Conservation (phyloP, 805 yeast species). For the Saccharomycopsis microspora region DNA sequence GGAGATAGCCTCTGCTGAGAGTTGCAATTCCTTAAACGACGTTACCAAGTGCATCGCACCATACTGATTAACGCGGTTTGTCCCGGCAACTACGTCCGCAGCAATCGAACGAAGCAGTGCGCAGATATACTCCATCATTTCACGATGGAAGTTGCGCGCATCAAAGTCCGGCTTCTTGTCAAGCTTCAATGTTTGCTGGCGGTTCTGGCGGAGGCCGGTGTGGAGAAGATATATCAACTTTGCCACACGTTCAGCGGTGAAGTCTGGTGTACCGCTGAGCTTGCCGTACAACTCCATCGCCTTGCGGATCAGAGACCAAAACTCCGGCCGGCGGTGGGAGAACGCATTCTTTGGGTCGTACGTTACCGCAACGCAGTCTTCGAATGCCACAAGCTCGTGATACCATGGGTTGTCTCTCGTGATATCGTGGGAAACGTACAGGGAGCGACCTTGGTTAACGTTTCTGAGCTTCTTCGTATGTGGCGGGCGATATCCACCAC, state of each 20-base stretch:
- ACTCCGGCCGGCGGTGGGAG: slow-evolving; percentile 29
- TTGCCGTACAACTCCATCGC: slow-evolving; percentile 41
- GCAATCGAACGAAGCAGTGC: slow-evolving; percentile 41
- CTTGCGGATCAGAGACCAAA: slow-evolving; percentile 41
- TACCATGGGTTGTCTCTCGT: slow-evolving; percentile 33
- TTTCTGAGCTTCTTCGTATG: not conserved
- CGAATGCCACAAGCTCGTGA: slow-evolving; percentile 39
- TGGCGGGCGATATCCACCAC: not conserved
- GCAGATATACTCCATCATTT: slow-evolving; percentile 38
- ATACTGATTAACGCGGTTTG: slow-evolving; percentile 34
- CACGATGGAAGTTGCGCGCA: slow-evolving; percentile 42
- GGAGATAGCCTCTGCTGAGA: slow-evolving; percentile 51
- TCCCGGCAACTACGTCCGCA: slow-evolving; percentile 34
- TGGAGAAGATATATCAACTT: slow-evolving; percentile 40
- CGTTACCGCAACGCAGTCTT: slow-evolving; percentile 31
- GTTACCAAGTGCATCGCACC: slow-evolving; percentile 49
- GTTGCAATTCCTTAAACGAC: slow-evolving; percentile 47
- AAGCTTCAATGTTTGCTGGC: slow-evolving; percentile 41
- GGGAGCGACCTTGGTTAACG: slow-evolving; percentile 4
- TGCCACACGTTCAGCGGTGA: slow-evolving; percentile 35
- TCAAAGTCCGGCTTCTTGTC: slow-evolving; percentile 52
- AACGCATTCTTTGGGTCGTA: slow-evolving; percentile 21
- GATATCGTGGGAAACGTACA: slow-evolving; percentile 17
- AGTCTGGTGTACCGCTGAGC: slow-evolving; percentile 34
- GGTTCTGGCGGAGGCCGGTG: slow-evolving; percentile 44